Evolutionary conservation across 345 rosid species (phyloP), one percentile per base, ranked within the genome.

Genomic region (Bretschneidera sinensis): DNA sequence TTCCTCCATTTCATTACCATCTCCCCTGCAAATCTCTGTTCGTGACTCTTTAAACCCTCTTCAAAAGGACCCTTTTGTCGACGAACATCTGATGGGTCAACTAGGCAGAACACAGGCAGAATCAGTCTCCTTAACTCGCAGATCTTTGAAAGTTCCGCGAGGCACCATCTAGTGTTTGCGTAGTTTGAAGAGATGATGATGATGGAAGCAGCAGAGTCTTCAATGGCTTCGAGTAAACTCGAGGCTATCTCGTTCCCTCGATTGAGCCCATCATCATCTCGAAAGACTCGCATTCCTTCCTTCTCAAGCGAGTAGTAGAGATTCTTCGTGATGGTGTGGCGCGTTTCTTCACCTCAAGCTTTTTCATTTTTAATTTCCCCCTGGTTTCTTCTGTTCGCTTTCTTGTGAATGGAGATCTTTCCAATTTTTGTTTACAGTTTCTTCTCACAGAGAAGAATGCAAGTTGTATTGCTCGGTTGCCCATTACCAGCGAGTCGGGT

Each of bases 81-180:
- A 48, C 85, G 76, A 0, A 84, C 80, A 60, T 84, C 17, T 0
- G 84, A 81, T 0, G 85, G 87, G 7, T 84, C 64, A 25, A 84
- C 86, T 13, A 9, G 0, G 21, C 70, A 79, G 54, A 84, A 84
- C 35, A 85, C 78, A 0, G 85, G 90, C 7, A 85, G 48, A 19
- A 80, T 64, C 49, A 75, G 64, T 15, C 81, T 76, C 21, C 56
- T 39, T 0, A 76, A 33, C 55, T 75, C 70, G 33, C 74, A 62
- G 15, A 84, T 76, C 70, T 18, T 69, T 13, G 79, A 79, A 21
- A 85, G 57, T 60, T 82, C 83, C 17, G 80, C 76, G 0, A 84
- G 71, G 57, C 87, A 82, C 85, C 87, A 76, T 22, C 24, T 71
- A 4, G 85, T 82, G 33, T 61, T 0, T 8, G 82, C 78, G 43